These are phyloP conservation scores for Aspergillus ochraceus DNA, from an alignment of 2,329 filamentous ascomycete species.

Conservation along the genomic window DNA sequence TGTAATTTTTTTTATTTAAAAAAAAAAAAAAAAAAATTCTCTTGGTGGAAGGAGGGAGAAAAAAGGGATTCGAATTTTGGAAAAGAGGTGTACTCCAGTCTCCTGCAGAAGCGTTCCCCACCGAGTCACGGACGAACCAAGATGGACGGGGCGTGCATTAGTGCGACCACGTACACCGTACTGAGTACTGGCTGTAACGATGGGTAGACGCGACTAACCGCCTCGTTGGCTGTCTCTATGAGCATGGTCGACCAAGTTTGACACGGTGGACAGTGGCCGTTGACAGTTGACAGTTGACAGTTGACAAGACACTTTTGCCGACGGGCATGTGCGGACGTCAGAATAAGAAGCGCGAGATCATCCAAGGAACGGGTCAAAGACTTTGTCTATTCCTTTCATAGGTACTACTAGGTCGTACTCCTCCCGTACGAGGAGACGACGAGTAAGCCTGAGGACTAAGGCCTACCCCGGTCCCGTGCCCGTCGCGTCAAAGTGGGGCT, in stretches of 20 bases:
- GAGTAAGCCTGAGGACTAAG: no score
- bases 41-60: neutral
- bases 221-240: neutral
- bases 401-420: neutral
- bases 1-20: no score
- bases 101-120: slow-evolving; percentile 22
- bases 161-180: slow-evolving; percentile 7
- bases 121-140: slow-evolving; percentile 14
- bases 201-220: slow-evolving; percentile 8
- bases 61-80: slow-evolving; percentile 3
- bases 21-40: neutral
- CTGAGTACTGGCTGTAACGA: neutral
- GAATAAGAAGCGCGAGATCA: slow-evolving; percentile 1
- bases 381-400: neutral
- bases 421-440: no score
- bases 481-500: slow-evolving; percentile 19
- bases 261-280: neutral
- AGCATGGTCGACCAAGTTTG: neutral
- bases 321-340: neutral
- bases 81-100: slow-evolving; percentile 18
- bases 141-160: slow-evolving; percentile 24
- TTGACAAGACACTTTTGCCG: no score
- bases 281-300: neutral
- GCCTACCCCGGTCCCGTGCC: neutral
- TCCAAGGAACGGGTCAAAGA: neutral